phyloP scores from a whole-genome alignment of 1,284 basidiomycete genomes.

The Phenoliferia sp. region DNA sequence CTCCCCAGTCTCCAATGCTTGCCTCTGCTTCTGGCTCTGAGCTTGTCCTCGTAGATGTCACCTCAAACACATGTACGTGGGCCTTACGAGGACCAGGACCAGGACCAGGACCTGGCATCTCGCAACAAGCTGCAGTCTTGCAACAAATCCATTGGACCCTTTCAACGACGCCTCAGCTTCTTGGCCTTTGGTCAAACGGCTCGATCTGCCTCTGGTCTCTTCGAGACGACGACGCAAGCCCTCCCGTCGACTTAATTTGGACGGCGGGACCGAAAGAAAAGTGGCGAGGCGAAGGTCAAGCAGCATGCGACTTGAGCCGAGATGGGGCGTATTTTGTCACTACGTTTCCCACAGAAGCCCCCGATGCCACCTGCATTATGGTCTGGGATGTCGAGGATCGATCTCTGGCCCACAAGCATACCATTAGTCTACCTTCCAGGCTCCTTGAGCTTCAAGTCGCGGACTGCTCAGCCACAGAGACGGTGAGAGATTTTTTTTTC shows the following conservation, averaged over 20 bases:
- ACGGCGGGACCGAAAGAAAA: not conserved
- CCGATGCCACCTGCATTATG: not conserved
- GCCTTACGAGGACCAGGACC: not conserved
- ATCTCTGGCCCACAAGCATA: not conserved
- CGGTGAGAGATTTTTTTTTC: not conserved
- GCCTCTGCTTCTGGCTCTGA: not conserved
- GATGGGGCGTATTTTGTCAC: not conserved
- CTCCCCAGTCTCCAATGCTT: not conserved
- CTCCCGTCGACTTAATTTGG: not conserved
- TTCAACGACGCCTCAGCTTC: not conserved
- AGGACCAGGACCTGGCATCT: not conserved
- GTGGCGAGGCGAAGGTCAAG: not conserved
- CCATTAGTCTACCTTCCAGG: not conserved
- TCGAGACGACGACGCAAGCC: not conserved
- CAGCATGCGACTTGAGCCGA: not conserved
- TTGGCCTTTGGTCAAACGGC: not conserved
- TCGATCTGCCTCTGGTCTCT: not conserved
- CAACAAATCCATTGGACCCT: not conserved
- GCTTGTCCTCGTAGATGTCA: not conserved
- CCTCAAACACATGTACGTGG: not conserved
- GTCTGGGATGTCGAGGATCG: not conserved
- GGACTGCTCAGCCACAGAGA: not conserved
- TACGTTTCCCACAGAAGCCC: not conserved
- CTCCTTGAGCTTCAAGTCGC: not conserved
- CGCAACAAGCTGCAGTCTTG: not conserved